Base-by-base conservation (phyloP, 768 basidiomycete genomes). In the Gyrodon lividus region DNA sequence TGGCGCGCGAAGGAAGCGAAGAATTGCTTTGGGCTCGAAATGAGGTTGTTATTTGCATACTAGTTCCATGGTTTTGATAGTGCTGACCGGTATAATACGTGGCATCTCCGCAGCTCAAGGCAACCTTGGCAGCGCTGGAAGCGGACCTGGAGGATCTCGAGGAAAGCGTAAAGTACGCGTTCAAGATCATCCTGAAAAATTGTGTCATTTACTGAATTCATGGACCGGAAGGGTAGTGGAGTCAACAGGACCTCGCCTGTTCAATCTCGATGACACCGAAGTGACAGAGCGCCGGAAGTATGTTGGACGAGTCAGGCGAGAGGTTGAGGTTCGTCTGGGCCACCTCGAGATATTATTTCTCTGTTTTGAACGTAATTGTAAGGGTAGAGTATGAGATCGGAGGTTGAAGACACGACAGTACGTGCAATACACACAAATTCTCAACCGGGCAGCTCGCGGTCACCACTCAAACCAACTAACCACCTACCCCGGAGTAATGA, bases 141-240 rank as follows among this genome's bases (percentile, higher is more conserved):
- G 87, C 87, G 0, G 95, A 98, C 71, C 66, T 96, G 20, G 91
- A 93, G 54, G 93, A 93, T 65, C 72, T 98, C n/a, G 94, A 97
- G 44, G 92, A 92, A 63, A 93, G 91, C 62, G 94, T 98, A 39
- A 86, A 82, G 90, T 91, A 67, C 57, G 80, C 65, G 1, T 44
- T 30, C 49, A 20, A 34, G n/a, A 23, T 23, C 4, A 34, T 43
- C 37, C 23, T 23, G 16, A 28, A 30, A 31, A 31, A 19, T 35
- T 1, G n/a, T n/a, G 14, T 20, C 30, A 13, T 45, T 14, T 48
- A 20, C 20, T 54, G 43, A 53, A 45, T 5, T 35, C 51, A 19
- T 54, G 52, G 35, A 50, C 50, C 45, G 48, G 33, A 60, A 93
- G 91, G 66, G 89, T 93, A 37, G 90, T 97, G 1, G 95, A 96